Conservation (phyloP, 2,329 filamentous ascomycete species). For the Cephalotrichum gorgonifer region DNA sequence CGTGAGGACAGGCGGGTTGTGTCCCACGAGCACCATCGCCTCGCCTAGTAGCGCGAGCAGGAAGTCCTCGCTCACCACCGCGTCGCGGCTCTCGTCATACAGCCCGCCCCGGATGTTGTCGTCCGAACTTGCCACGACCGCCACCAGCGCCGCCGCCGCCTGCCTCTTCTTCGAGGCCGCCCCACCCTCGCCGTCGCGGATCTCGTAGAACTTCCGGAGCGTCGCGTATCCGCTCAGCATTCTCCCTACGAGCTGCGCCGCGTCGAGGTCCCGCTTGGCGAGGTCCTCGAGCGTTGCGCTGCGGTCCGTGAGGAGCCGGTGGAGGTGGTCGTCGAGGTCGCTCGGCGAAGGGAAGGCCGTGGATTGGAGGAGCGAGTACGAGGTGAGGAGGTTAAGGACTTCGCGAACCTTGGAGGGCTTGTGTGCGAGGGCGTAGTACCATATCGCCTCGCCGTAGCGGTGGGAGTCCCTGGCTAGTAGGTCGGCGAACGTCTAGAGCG, state of each 20-base stretch:
- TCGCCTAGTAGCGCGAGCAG: slow-evolving; percentile 77
- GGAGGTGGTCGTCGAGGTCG: slow-evolving; percentile 65
- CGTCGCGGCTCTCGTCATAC: slow-evolving; percentile 70
- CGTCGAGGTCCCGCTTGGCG: slow-evolving; percentile 66
- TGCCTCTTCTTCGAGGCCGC: slow-evolving; percentile 45
- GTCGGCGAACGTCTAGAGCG: slow-evolving; percentile 66
- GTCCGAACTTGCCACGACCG: slow-evolving; percentile 76
- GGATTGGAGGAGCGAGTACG: slow-evolving; percentile 78
- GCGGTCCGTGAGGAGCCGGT: slow-evolving; percentile 59
- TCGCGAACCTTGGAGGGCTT: slow-evolving; percentile 69
- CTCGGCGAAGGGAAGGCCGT: slow-evolving; percentile 62
- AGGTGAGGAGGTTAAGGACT: slow-evolving; percentile 77
- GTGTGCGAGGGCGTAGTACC: slow-evolving; percentile 86
- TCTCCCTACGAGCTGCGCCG: slow-evolving; percentile 71
- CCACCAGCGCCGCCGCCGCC: slow-evolving; percentile 62
- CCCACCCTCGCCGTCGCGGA: slow-evolving; percentile 57
- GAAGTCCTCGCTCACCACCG: slow-evolving; percentile 82
- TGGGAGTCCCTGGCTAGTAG: slow-evolving; percentile 61
- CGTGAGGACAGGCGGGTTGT: slow-evolving; percentile 34
- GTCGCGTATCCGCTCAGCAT: slow-evolving; percentile 90
- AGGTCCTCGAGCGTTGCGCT: slow-evolving; percentile 61
- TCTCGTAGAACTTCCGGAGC: slow-evolving; percentile 77
- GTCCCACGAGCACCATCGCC: slow-evolving; percentile 59
- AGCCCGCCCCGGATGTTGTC: slow-evolving; percentile 88
- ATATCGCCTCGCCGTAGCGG: slow-evolving; percentile 74